Conservation (phyloP, 2,329 filamentous ascomycete genomes). For the Akanthomyces dipterigenus region DNA sequence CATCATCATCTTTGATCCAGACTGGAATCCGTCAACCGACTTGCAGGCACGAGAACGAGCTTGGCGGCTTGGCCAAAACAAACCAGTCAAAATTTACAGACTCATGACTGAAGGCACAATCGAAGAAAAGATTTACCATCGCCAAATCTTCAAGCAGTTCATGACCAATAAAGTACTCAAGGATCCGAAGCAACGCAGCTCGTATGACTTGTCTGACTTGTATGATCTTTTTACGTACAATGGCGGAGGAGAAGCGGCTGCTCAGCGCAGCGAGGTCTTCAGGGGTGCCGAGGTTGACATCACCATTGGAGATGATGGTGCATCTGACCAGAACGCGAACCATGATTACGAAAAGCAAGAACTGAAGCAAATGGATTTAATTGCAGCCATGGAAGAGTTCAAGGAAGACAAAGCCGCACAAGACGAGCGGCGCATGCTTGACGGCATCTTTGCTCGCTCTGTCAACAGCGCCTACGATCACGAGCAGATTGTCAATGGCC, state of each 20-base stretch:
- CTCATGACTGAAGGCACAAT: constrained; percentile 98
- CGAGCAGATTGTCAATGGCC: constrained; percentile 80
- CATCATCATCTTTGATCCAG: constrained; percentile 96
- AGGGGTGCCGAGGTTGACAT: constrained; percentile 68
- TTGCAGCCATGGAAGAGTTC: constrained; percentile 60
- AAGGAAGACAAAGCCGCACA: constrained; percentile 44
- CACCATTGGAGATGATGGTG: constrained; percentile 7
- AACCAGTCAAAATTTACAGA: constrained; percentile 90
- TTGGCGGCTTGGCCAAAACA: constrained; percentile 92
- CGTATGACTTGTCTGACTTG: constrained; percentile 81
- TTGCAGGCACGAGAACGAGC: constrained; percentile 91
- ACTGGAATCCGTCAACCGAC: constrained; percentile 98
- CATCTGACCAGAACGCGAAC: constrained; percentile 3
- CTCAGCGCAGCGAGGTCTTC: constrained; percentile 82
- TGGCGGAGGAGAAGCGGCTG: constrained; percentile 47
- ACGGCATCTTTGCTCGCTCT: constrained; percentile 79
- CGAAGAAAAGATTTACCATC: constrained; percentile 98
- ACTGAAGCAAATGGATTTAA: constrained; percentile 48
- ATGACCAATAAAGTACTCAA: constrained; percentile 92
- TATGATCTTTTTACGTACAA: constrained; percentile 78
- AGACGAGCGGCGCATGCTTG: constrained; percentile 73
- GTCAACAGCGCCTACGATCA: constrained; percentile 92
- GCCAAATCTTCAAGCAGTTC: constrained; percentile 98
- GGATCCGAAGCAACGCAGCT: constrained; percentile 87
- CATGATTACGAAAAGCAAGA: constrained; percentile 31